Conservation (phyloP, 768 basidiomycete genomes). For the Gloeopeniophorella convolvens region DNA sequence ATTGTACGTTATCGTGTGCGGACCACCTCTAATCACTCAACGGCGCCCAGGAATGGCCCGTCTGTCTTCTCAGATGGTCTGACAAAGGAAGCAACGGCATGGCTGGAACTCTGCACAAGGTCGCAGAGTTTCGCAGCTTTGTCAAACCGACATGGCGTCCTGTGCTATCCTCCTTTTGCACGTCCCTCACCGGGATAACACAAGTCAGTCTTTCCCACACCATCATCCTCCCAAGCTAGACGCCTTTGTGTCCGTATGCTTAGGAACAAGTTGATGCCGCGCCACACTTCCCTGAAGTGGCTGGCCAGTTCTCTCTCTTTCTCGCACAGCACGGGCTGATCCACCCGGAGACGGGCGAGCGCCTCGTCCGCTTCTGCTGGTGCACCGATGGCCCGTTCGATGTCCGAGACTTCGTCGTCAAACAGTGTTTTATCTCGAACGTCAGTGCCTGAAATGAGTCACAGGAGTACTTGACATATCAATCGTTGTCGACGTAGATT, state of each 20-base stretch:
- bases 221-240: not conserved
- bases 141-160: constrained; percentile 87
- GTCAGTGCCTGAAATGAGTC: constrained; percentile 33
- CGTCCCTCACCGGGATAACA: constrained; percentile 80
- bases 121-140: constrained; percentile 82
- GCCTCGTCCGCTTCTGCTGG: constrained; percentile 66
- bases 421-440: constrained; percentile 85
- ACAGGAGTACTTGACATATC: constrained; percentile 7
- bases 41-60: constrained; percentile 77
- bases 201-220: constrained; percentile 53
- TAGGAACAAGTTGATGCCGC: constrained; percentile 78
- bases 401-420: constrained; percentile 78
- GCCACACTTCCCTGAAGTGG: constrained; percentile 66
- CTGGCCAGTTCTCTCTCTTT: constrained; percentile 58
- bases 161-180: constrained; percentile 77
- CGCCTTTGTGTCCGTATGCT: not conserved
- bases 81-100: constrained; percentile 46
- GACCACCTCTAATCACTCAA: not conserved
- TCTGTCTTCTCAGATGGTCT: constrained; percentile 81
- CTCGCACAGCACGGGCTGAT: constrained; percentile 66
- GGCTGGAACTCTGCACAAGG: constrained; percentile 55
- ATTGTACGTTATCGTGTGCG: constrained; percentile 52
- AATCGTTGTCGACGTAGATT: constrained; percentile 36
- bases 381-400: constrained; percentile 83
- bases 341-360: constrained; percentile 47